Percentiles rank a stretch among this genome's conserved stretches.
phyloP scores from a whole-genome alignment of 495 filamentous ascomycete genomes.

The Penicillium taxi region DNA sequence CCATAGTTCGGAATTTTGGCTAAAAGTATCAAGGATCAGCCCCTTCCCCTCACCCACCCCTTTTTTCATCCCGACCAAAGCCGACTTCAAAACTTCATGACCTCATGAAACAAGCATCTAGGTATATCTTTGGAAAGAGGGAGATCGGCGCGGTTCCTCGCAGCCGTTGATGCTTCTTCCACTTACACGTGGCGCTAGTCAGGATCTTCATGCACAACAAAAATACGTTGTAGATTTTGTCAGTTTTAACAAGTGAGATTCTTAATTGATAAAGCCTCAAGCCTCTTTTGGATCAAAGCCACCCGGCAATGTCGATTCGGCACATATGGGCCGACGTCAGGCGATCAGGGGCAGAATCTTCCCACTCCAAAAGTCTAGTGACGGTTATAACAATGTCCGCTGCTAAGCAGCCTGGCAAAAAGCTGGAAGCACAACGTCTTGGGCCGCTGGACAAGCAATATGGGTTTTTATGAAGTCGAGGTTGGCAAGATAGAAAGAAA shows the following conservation, averaged over 20 bases:
- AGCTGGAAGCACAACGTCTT: constrained; percentile 6
- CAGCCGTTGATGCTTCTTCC: constrained; percentile 37
- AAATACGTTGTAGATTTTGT: constrained; percentile 8
- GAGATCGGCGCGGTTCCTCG: constrained; percentile 40
- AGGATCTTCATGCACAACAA: constrained; percentile 37
- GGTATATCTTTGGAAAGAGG: too few relatives aligned
- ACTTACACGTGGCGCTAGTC: constrained; percentile 40
- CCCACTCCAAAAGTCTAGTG: constrained; percentile 8
- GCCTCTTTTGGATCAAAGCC: too few relatives aligned
- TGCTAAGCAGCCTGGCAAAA: constrained; percentile 9
- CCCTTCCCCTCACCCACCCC: not conserved
- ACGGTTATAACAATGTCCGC: constrained; percentile 8
- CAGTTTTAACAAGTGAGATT: too few relatives aligned
- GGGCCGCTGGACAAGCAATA: constrained; percentile 11
- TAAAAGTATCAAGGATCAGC: constrained; percentile 14
- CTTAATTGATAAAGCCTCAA: too few relatives aligned
- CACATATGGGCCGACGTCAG: too few relatives aligned
- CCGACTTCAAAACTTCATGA: constrained; percentile 6
- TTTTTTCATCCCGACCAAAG: constrained; percentile 5
- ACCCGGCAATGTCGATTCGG: too few relatives aligned
- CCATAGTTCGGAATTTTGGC: constrained; percentile 11
- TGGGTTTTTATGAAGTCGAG: not conserved
- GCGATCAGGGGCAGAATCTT: constrained; percentile 6
- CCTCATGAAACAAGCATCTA: too few relatives aligned
- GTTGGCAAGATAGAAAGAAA: constrained; percentile 3